Evolutionary conservation across 2,329 filamentous ascomycete genomes (phyloP).

Genomic region (Plectosphaerella plurivora): DNA sequence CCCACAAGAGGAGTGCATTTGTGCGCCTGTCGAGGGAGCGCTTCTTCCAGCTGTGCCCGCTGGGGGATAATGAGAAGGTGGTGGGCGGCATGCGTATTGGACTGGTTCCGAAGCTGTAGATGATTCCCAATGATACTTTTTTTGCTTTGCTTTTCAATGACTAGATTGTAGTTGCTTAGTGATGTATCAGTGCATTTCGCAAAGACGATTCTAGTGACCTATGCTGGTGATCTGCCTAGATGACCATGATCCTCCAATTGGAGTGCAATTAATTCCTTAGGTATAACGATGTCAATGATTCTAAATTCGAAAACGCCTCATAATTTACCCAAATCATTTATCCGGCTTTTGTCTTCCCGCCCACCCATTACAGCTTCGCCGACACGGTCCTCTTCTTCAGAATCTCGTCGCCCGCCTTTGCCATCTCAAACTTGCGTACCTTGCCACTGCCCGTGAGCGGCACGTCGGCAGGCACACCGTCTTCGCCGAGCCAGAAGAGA

Average conservation of each 20-base stretch:
- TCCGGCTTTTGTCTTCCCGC: neutral
- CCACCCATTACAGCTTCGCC: slow-evolving; percentile 35
- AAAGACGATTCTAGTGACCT: no score
- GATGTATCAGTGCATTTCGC: no score
- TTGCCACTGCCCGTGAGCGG: slow-evolving; percentile 71
- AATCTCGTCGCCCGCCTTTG: slow-evolving; percentile 49
- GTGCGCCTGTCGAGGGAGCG: slow-evolving; percentile 61
- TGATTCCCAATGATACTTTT: neutral
- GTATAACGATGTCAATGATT: no score
- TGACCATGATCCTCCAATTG: no score
- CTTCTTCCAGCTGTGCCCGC: slow-evolving; percentile 65
- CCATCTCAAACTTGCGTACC: slow-evolving; percentile 64
- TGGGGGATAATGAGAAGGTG: slow-evolving; percentile 51
- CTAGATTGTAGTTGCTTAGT: neutral
- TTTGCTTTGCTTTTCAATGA: neutral
- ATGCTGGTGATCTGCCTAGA: no score
- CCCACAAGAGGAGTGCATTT: slow-evolving; percentile 66
- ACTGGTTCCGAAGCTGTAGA: slow-evolving; percentile 48
- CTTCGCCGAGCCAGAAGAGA: slow-evolving; percentile 71
- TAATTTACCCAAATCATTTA: neutral
- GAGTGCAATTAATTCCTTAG: no score
- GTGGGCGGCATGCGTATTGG: slow-evolving; percentile 50
- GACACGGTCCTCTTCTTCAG: slow-evolving; percentile 34
- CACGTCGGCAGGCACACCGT: slow-evolving; percentile 48
- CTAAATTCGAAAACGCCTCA: no score